phyloP scores from a whole-genome alignment of 371 early-diverging fungal genomes.

The Smittium culicis region DNA sequence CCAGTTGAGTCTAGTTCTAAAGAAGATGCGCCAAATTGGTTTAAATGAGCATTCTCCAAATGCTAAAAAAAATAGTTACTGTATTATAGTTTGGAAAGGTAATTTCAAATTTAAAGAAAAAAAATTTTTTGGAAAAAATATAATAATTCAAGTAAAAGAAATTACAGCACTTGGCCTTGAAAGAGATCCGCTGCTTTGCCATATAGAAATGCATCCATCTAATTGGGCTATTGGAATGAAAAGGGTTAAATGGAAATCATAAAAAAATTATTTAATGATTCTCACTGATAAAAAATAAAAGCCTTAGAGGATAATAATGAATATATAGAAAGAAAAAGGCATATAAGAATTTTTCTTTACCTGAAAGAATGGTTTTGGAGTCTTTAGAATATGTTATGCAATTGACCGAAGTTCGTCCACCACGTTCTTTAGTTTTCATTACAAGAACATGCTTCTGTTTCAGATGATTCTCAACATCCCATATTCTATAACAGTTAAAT shows the following conservation, averaged over 20 bases:
- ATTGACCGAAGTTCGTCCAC: slow-evolving; percentile 25
- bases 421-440: slow-evolving; percentile 58
- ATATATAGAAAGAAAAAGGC: neutral
- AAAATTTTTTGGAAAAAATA: slow-evolving; percentile 5
- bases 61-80: too few species aligned
- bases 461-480: slow-evolving; percentile 63
- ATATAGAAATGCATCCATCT: slow-evolving; percentile 51
- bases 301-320: too few species aligned
- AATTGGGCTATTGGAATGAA: slow-evolving; percentile 18
- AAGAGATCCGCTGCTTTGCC: slow-evolving; percentile 40
- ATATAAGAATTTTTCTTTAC: slow-evolving; percentile 18
- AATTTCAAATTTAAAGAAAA: too few species aligned
- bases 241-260: too few species aligned
- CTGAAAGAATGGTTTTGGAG: slow-evolving; percentile 15
- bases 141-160: slow-evolving; percentile 9
- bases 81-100: too few species aligned
- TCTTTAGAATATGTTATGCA: slow-evolving; percentile 18
- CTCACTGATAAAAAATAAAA: too few species aligned
- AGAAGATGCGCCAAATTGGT: slow-evolving; percentile 51
- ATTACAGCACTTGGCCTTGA: slow-evolving; percentile 37
- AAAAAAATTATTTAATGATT: neutral
- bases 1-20: slow-evolving; percentile 52
- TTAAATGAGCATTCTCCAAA: slow-evolving; percentile 33
- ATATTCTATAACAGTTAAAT: slow-evolving; percentile 38
- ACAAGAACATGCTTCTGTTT: slow-evolving; percentile 64